Evolutionary conservation across 768 basidiomycete genomes (phyloP).

Genomic region (Boletus tylopilopsis): DNA sequence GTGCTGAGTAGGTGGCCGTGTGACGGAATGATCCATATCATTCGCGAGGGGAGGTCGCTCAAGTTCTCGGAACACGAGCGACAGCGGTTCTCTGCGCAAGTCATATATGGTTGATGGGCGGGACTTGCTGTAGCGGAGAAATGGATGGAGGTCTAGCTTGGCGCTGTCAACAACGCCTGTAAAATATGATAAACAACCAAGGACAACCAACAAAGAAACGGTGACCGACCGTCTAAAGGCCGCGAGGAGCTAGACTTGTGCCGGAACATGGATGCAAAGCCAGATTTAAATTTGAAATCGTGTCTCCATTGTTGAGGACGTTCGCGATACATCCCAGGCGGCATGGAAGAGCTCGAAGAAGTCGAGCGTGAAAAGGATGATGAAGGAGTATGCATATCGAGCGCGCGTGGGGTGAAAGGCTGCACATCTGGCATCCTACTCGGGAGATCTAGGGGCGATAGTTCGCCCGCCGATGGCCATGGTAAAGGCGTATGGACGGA

Average conservation of each 20-base stretch:
- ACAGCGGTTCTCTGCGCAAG: constrained; percentile 40
- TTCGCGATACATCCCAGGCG: constrained; percentile 14
- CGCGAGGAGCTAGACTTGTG: constrained; percentile 12
- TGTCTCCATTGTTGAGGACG: constrained; percentile 28
- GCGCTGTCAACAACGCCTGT: constrained; percentile 25
- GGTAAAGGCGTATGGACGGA: constrained; percentile 2
- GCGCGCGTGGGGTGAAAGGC: constrained; percentile 11
- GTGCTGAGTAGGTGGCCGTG: constrained; percentile 43
- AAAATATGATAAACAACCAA: neutral
- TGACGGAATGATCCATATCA: constrained; percentile 54
- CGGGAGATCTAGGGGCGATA: constrained; percentile 19
- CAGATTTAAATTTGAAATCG: constrained; percentile 32
- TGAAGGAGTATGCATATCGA: constrained; percentile 24
- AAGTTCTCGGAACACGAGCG: constrained; percentile 44
- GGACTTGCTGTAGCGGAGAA: constrained; percentile 21
- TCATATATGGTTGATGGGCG: constrained; percentile 46
- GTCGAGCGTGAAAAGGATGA: constrained; percentile 21
- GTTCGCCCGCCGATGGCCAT: constrained; percentile 17
- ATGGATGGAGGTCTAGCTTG: constrained; percentile 22
- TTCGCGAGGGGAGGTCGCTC: constrained; percentile 39
- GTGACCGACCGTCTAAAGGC: constrained; percentile 17
- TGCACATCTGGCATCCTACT: constrained; percentile 18
- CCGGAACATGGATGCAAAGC: constrained; percentile 30
- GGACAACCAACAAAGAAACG: neutral
- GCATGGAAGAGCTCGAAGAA: constrained; percentile 11